Evolutionary conservation across 331 rosid genomes (phyloP).

Genomic region (Malus hybrid): DNA sequence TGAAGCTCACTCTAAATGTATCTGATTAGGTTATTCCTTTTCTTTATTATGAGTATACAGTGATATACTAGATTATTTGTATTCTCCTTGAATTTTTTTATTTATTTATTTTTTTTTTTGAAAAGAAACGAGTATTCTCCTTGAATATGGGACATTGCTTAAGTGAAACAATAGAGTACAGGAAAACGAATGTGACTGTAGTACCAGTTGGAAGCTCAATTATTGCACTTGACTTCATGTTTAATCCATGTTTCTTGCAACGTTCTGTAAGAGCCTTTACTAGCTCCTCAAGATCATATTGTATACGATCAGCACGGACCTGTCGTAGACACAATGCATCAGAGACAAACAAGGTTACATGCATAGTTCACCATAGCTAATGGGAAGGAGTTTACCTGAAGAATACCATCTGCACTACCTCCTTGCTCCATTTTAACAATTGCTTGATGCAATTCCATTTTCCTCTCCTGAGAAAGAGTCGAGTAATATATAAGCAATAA

Average conservation of each 20-base stretch:
- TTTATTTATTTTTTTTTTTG: no score
- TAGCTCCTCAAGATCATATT: slow-evolving; percentile 80
- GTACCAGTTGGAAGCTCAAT: slow-evolving; percentile 81
- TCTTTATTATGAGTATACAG: background rate
- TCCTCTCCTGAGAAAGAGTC: slow-evolving; percentile 57
- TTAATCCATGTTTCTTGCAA: slow-evolving; percentile 81
- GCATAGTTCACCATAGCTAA: background rate
- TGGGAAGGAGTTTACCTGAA: slow-evolving; percentile 57
- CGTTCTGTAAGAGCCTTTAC: slow-evolving; percentile 68
- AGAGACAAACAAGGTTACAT: slow-evolving; percentile 16
- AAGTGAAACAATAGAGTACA: background rate
- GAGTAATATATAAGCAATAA: slow-evolving; percentile 11
- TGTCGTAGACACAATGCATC: slow-evolving; percentile 30
- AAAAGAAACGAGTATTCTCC: no score
- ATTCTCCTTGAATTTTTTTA: background rate
- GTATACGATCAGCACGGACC: slow-evolving; percentile 96
- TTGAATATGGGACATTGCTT: background rate
- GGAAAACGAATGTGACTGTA: background rate
- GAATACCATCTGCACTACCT: slow-evolving; percentile 97
- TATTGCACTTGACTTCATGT: slow-evolving; percentile 59
- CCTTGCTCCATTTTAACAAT: slow-evolving; percentile 87
- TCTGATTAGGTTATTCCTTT: no score
- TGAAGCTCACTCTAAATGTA: no score
- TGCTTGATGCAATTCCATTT: slow-evolving; percentile 83
- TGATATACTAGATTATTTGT: background rate